Percentiles rank a stretch among this genome's conserved stretches.
phyloP scores from a whole-genome alignment of 2,329 filamentous ascomycete genomes.

The Fusarium bactridioides region DNA sequence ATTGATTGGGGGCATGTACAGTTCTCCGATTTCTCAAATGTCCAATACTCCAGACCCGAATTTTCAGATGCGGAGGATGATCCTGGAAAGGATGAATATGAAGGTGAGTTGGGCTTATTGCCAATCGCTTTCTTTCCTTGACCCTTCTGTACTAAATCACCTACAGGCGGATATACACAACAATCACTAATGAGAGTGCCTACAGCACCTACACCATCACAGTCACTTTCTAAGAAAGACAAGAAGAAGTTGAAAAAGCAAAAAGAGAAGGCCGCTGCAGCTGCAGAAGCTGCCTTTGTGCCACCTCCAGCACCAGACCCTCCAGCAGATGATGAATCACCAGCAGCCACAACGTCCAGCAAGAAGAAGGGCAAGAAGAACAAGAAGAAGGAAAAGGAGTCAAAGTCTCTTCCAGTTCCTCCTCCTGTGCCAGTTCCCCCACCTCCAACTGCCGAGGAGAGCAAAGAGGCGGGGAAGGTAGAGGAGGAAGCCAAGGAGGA shows the following conservation, averaged over 20 bases:
- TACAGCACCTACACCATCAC: conserved; percentile 1
- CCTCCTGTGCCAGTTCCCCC: conserved; percentile 1
- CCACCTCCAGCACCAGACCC: conserved; percentile 17
- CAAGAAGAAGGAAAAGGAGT: conserved; percentile 32
- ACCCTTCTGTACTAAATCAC: not conserved
- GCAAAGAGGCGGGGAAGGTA: conserved; percentile 29
- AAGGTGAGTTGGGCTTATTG: conserved; percentile 25
- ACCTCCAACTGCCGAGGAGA: conserved; percentile 10
- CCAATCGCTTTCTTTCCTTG: not conserved
- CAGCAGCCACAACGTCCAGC: conserved; percentile 9
- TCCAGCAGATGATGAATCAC: conserved; percentile 15
- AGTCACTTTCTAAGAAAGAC: conserved; percentile 30
- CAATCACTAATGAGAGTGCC: conserved; percentile 18
- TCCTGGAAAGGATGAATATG: conserved; percentile 23
- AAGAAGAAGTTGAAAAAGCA: conserved; percentile 31
- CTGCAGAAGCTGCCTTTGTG: conserved; percentile 5
- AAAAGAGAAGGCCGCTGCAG: conserved; percentile 9
- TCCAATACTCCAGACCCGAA: conserved; percentile 51
- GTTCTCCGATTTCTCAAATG: conserved; percentile 53
- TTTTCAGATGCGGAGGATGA: conserved; percentile 52
- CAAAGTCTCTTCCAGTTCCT: conserved; percentile 1
- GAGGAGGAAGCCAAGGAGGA: conserved; percentile 27
- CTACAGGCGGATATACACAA: conserved; percentile 20
- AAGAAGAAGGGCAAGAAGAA: conserved; percentile 38
- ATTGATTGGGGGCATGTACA: conserved; percentile 51